A percentile compares a stretch with the other conserved stretches of the same genome.
Evolutionary conservation across 2,329 filamentous ascomycete species (phyloP).

Genomic region (Aciculosporium take): DNA sequence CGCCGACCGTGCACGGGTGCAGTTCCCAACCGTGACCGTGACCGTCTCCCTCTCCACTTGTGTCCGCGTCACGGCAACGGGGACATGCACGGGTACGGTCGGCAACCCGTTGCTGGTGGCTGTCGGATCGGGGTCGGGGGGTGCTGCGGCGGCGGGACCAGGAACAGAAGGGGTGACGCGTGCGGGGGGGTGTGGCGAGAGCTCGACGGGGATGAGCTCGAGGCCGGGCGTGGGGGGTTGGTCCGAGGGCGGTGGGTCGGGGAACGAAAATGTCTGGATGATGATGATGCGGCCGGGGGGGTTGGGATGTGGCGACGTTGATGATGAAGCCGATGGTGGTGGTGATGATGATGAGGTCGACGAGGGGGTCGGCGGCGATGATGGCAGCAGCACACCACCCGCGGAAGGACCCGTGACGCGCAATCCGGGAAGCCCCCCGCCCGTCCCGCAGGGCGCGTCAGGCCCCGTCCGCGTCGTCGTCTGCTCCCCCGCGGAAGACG

Average conservation of each 20-base stretch:
- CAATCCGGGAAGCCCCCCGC: too few relatives aligned
- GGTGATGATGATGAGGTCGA: not conserved
- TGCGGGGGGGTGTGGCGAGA: slow-evolving; percentile 2
- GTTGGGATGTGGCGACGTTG: not conserved
- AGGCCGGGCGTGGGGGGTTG: slow-evolving; percentile 10
- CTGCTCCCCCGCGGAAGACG: not conserved
- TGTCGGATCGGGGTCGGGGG: slow-evolving; percentile 12
- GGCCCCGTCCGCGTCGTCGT: not conserved
- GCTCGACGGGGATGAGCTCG: slow-evolving; percentile 15
- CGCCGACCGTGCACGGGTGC: not conserved
- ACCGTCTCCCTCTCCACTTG: slow-evolving; percentile 17
- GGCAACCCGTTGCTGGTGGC: slow-evolving; percentile 16
- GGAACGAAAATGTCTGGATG: slow-evolving; percentile 17
- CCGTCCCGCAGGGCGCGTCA: too few relatives aligned
- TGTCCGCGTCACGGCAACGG: slow-evolving; percentile 22
- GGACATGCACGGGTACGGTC: slow-evolving; percentile 22
- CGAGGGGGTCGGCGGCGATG: not conserved
- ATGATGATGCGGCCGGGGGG: slow-evolving; percentile 10
- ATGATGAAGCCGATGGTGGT: not conserved
- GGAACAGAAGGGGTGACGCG: slow-evolving; percentile 2
- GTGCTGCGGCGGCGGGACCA: not conserved
- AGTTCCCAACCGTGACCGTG: slow-evolving; percentile 20
- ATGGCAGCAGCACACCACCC: not conserved
- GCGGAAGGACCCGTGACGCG: too few relatives aligned
- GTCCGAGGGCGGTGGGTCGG: slow-evolving; percentile 9